phyloP scores from a whole-genome alignment of 31 red algal genomes.

The Endocladia muricata region DNA sequence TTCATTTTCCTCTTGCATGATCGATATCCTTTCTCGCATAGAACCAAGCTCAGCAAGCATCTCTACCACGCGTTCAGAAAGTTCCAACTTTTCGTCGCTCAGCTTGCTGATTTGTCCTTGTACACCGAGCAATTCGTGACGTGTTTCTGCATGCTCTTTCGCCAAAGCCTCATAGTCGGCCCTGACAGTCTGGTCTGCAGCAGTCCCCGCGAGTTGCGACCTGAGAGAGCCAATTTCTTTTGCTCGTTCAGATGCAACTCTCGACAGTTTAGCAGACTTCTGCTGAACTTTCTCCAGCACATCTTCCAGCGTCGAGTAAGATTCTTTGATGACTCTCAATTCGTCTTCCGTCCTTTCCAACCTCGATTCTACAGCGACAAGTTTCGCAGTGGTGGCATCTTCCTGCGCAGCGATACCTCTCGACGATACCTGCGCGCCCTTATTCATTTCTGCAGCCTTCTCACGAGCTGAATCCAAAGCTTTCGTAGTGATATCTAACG shows the following conservation, averaged over 20 bases:
- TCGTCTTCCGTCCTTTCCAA: not conserved
- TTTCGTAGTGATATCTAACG: not conserved
- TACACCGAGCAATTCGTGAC: no score
- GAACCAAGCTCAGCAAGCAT: not conserved
- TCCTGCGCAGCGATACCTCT: not conserved
- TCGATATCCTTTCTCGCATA: not conserved
- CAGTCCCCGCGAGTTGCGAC: not conserved
- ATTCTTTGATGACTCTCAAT: not conserved
- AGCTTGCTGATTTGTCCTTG: constrained; percentile 1
- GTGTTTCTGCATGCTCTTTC: no score
- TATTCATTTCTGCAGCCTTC: not conserved
- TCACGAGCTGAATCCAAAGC: not conserved
- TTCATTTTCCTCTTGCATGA: constrained; percentile 9
- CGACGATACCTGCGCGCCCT: not conserved
- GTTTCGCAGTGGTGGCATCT: not conserved
- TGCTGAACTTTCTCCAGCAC: not conserved
- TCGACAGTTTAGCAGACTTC: not conserved
- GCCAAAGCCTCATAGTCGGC: no score
- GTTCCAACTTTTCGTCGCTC: not conserved
- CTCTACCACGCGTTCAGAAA: not conserved
- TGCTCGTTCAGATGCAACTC: not conserved
- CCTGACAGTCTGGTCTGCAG: no score
- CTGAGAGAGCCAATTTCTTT: not conserved
- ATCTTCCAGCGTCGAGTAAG: not conserved
- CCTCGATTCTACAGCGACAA: not conserved